Base-by-base conservation (phyloP, 2,329 filamentous ascomycete species). In the Endothia cerciana region DNA sequence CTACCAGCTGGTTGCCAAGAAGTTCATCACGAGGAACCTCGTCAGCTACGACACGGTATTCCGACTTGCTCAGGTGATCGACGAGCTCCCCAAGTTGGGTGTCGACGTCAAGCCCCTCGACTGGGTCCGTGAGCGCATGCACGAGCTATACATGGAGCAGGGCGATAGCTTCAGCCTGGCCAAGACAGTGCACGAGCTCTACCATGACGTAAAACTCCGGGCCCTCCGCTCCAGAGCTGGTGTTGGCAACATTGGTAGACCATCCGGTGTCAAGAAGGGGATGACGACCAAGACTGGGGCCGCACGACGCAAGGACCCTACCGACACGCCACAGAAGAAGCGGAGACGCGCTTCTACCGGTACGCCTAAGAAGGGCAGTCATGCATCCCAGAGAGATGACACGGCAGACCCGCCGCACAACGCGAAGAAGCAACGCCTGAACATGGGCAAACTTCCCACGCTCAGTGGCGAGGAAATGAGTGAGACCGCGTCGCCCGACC, bases 51-150 rank as follows among this genome's bases (percentile, higher is more conserved):
- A 87, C 69, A 87, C 84, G 0, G 74, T 87, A 3, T 87, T 84
- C 70, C 82, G 85, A 2, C 74, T 88, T 43, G 83, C 85, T 59
- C 81, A 85, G 0, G 77, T 87, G 15, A 66, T 67, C 36, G 79
- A 81, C 3, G 84, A 87, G 72, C 76, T 88, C 55, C 79, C 77
- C 63, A 85, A 83, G 70, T 86, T 85, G 64, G 78, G 80, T 38
- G 78, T 87, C 5, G 82, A 84, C 45, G 76, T 87, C 25, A 79
- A 78, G 2, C 84, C 85, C 0, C 73, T 85, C 3, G 80, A 87
- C 33, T 88, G 85, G 85, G 75, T 87, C 62, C 82, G 85, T 4
- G 84, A 87, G 43, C 82, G 85, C 15, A 77, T 87, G 59, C 77
- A 83, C 67, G 84, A 87, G 72, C 74, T 87, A 17, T 77, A 79